A percentile compares a stretch with the other conserved stretches of the same genome.
phyloP scores from a whole-genome alignment of 148 eudicot species.

The Rheum nobile region DNA sequence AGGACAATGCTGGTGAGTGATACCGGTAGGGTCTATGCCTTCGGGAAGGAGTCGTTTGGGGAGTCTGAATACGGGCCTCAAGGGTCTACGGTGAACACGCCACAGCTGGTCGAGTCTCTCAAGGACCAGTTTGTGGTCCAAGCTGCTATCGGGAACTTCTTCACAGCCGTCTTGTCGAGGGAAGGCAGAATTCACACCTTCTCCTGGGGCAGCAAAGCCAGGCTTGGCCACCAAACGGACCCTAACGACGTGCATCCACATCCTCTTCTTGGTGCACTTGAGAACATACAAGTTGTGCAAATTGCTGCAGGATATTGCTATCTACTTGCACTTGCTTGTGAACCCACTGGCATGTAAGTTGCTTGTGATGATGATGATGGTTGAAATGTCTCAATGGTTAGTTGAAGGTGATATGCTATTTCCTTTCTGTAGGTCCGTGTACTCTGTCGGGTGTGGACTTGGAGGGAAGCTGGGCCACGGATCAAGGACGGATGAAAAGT shows the following conservation, averaged over 20 bases:
- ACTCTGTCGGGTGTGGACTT: slow-evolving; percentile 97
- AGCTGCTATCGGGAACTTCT: slow-evolving; percentile 92
- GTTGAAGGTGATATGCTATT: not conserved
- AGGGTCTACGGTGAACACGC: slow-evolving; percentile 56
- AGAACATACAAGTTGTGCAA: slow-evolving; percentile 75
- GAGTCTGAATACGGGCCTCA: slow-evolving; percentile 69
- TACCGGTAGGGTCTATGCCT: slow-evolving; percentile 64
- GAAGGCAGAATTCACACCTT: slow-evolving; percentile 90
- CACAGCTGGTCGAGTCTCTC: slow-evolving; percentile 72
- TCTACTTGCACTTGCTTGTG: slow-evolving; percentile 86
- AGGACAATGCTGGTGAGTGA: slow-evolving; percentile 86
- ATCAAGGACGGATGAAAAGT: slow-evolving; percentile 62
- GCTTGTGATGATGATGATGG: not conserved
- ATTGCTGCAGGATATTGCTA: slow-evolving; percentile 95
- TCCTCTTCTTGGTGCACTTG: slow-evolving; percentile 72
- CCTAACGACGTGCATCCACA: slow-evolving; percentile 58
- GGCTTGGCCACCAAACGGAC: slow-evolving; percentile 80
- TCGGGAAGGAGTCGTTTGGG: slow-evolving; percentile 90
- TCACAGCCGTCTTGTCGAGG: slow-evolving; percentile 85
- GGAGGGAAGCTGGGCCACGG: slow-evolving; percentile 99
- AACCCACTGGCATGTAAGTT: slow-evolving; percentile 87
- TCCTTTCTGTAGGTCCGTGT: slow-evolving; percentile 59
- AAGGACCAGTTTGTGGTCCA: slow-evolving; percentile 87
- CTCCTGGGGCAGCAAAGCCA: slow-evolving; percentile 79
- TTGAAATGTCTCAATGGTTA: not conserved